Evolutionary conservation across 805 yeast genomes (phyloP), one percentile per base, ranked within the genome.

Genomic region (Cyberlindnera veronae): DNA sequence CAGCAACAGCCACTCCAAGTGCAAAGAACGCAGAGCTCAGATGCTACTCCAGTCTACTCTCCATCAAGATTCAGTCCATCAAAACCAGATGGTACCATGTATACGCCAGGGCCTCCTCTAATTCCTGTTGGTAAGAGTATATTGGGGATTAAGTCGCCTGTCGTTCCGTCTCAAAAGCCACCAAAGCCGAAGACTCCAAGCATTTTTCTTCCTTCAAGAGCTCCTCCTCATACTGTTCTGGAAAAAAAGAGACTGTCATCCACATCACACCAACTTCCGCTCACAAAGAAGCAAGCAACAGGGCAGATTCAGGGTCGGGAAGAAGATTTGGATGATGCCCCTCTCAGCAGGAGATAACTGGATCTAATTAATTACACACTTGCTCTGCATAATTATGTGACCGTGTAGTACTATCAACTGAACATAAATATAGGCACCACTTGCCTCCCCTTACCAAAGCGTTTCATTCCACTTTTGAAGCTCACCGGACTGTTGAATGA

Each of bases 391-490:
- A n/a, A n/a, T n/a, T n/a, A n/a, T n/a, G n/a, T n/a, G n/a, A n/a
- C n/a, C n/a, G n/a, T n/a, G n/a, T n/a, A n/a, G n/a, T n/a, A n/a
- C n/a, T n/a, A n/a, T n/a, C n/a, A n/a, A n/a, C n/a, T n/a, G n/a
- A n/a, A n/a, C n/a, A n/a, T n/a, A n/a, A n/a, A n/a, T n/a, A n/a
- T n/a, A n/a, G n/a, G n/a, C n/a, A n/a, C n/a, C n/a, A n/a, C n/a
- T n/a, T n/a, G n/a, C n/a, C n/a, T n/a, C n/a, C n/a, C n/a, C 3
- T 49, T 37, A 57, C 61, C 61, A 57, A 3, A 45, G 20, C 1
- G 61, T 57, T 8, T 55, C 60, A 34, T 57, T 53, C 74, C 74
- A 69, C 49, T 66, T 68, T 41, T 66, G 63, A 20, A 68, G 47
- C 38, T 66, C 69, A 16, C 47, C 51, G 9, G 66, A 51, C 39